A percentile compares a stretch with the other conserved stretches of the same genome.
Conservation (phyloP, 768 basidiomycete genomes). For the Phanerochaete carnosa region DNA sequence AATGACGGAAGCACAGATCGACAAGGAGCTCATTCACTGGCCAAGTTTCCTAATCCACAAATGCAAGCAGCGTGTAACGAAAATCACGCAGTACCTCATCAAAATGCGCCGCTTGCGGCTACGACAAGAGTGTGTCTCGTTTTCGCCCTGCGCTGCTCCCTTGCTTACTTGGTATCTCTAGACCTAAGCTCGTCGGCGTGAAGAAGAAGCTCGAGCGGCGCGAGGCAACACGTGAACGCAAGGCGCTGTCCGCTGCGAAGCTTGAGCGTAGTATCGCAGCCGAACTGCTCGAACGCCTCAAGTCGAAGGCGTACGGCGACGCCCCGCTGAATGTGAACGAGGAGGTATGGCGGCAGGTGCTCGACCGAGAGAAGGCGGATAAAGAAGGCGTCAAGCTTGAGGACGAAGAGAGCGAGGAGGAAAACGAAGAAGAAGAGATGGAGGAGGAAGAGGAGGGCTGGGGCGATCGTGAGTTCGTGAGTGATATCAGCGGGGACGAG, state of each 20-base stretch:
- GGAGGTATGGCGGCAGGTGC: conserved; percentile 88
- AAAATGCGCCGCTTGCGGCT: conserved; percentile 93
- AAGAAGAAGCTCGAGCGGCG: conserved; percentile 97
- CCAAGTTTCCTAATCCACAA: conserved; percentile 97
- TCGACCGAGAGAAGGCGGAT: conserved; percentile 71
- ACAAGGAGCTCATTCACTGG: conserved; percentile 95
- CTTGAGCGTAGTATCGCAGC: conserved; percentile 95
- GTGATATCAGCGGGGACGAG: conserved; percentile 52
- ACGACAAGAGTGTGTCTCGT: conserved; percentile 68
- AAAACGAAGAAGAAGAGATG: conserved; percentile 55
- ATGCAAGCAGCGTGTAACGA: conserved; percentile 98
- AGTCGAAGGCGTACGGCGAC: conserved; percentile 96
- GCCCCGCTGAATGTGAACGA: conserved; percentile 98
- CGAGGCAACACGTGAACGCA: conserved; percentile 89
- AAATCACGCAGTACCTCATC: conserved; percentile 98
- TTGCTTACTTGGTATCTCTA: conserved; percentile 26
- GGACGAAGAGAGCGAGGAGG: conserved; percentile 43
- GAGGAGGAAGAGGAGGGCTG: conserved; percentile 44
- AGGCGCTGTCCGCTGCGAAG: conserved; percentile 93
- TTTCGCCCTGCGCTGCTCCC: not conserved
- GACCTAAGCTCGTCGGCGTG: conserved; percentile 89
- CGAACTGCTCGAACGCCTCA: conserved; percentile 92
- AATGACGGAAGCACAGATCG: conserved; percentile 59
- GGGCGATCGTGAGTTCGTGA: conserved; percentile 57
- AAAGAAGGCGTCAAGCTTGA: conserved; percentile 43